Conservation (phyloP, 2,329 filamentous ascomycete species). For the Fusarium sp. region DNA sequence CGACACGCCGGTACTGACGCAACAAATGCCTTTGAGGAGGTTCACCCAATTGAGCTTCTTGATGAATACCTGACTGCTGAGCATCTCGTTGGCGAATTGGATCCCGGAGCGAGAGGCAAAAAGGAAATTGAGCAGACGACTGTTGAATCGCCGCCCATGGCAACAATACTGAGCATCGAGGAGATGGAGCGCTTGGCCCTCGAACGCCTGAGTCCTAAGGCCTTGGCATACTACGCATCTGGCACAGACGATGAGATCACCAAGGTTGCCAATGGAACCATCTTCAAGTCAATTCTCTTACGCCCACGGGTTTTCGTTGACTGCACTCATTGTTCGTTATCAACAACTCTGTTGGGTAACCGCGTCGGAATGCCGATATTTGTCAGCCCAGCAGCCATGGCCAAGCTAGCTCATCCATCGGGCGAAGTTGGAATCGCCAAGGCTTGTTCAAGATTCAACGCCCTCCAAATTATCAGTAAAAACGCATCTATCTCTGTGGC, state of each 20-base stretch:
- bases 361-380: slow-evolving; percentile 68
- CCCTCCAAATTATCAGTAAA: slow-evolving; percentile 74
- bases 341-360: slow-evolving; percentile 72
- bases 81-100: slow-evolving; percentile 7
- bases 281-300: slow-evolving; percentile 81
- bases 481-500: slow-evolving; percentile 69
- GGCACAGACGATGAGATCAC: slow-evolving; percentile 81
- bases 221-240: slow-evolving; percentile 80
- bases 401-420: slow-evolving; percentile 69
- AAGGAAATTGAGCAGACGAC: neutral
- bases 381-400: slow-evolving; percentile 72
- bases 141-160: neutral
- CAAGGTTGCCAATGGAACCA: slow-evolving; percentile 79
- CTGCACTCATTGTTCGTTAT: slow-evolving; percentile 77
- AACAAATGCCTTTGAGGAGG: slow-evolving; percentile 15
- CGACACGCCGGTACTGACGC: slow-evolving; percentile 23
- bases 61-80: slow-evolving; percentile 14
- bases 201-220: slow-evolving; percentile 14
- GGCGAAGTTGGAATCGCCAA: slow-evolving; percentile 69
- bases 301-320: slow-evolving; percentile 86
- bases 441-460: slow-evolving; percentile 63
- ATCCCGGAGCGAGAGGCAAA: neutral
- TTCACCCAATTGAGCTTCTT: slow-evolving; percentile 20
- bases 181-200: slow-evolving; percentile 18
- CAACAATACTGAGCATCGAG: slow-evolving; percentile 15